These are phyloP conservation scores for Nicotiana tabacum DNA, from an alignment of 257 asterid genomes.

Conservation along the genomic window DNA sequence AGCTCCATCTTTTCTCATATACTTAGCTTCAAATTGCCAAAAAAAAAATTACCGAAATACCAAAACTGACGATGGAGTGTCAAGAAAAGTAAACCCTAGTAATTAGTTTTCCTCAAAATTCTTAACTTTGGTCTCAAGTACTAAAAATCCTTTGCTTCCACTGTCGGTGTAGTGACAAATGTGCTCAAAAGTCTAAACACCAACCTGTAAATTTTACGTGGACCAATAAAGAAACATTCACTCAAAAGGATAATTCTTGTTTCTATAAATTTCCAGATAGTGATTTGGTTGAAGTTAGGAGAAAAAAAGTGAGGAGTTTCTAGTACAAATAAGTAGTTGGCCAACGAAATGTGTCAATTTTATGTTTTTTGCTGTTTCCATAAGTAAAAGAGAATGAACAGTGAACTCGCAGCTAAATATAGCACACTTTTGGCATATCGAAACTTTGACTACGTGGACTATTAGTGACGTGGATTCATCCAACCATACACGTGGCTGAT, in stretches of 20 bases:
- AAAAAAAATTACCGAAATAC: neutral
- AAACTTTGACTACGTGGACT: neutral
- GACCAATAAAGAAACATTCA: neutral
- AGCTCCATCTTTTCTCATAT: neutral
- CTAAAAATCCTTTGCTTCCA: constrained; percentile 53
- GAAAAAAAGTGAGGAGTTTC: neutral
- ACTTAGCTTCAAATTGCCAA: neutral
- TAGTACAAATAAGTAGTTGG: neutral
- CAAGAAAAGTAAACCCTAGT: constrained; percentile 28
- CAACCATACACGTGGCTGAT: neutral
- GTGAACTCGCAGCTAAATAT: neutral
- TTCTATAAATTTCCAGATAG: neutral
- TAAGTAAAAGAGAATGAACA: neutral
- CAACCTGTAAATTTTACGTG: neutral
- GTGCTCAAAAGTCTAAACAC: neutral
- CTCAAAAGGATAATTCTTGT: neutral
- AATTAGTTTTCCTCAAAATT: constrained; percentile 22
- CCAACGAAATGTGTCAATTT: neutral
- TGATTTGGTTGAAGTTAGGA: neutral
- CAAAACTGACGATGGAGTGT: constrained; percentile 18
- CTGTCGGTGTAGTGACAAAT: constrained; percentile 17
- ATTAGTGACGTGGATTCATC: neutral
- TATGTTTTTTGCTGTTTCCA: neutral
- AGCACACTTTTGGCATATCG: neutral
- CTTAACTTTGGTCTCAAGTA: constrained; percentile 53